Evolutionary conservation across 208 protist species (phyloP), one percentile per base, ranked within the genome.

Genomic region (Crithidia mellificae): DNA sequence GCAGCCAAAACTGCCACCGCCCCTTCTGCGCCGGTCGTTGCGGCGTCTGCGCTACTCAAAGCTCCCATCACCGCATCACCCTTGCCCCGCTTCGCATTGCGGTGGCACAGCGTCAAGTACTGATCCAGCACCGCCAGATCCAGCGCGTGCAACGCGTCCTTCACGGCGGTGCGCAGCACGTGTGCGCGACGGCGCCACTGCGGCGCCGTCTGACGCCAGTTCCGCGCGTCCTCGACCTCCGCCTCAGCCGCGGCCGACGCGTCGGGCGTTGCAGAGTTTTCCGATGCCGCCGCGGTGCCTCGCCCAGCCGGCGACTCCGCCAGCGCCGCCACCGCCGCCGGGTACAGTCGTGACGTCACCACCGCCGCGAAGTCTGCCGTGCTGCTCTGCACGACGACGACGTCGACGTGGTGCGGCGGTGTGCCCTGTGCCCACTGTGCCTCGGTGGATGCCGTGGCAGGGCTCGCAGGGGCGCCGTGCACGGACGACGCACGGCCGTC

Each of bases 191-290:
- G 64, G 14, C 64, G 64, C 64, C 64, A 70, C 43, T 39, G 44
- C 36, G 9, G 12, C 64, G 61, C 64, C 15, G 43, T 30, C 32
- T 54, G 53, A 0, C 64, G 64, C 64, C 64, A 70, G 53, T 70
- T 70, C 11, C 24, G 53, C 39, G 53, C 19, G 24, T 70, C 32
- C 14, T 66, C 61, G 0, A 0, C 39, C 29, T 66, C 59, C 24
- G 19, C 25, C 30, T 52, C 44, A 25, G 41, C 38, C 44, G 58
- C 24, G 12, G 2, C 24, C 22, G 38, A 20, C 25, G 29, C 5
- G 9, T 0, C 4, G 17, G 17, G 56, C 24, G 25, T 12, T 2
- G 56, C 7, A 22, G n/a, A 1, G 0, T 41, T 7, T 0, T 12
- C 41, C 7, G 3, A 4, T 20, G n/a, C 44, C 15, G 27, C 2